Percentiles rank a stretch among this genome's conserved stretches.
Conservation (phyloP, 2,329 filamentous ascomycete genomes). For the Alternaria postmessia region DNA sequence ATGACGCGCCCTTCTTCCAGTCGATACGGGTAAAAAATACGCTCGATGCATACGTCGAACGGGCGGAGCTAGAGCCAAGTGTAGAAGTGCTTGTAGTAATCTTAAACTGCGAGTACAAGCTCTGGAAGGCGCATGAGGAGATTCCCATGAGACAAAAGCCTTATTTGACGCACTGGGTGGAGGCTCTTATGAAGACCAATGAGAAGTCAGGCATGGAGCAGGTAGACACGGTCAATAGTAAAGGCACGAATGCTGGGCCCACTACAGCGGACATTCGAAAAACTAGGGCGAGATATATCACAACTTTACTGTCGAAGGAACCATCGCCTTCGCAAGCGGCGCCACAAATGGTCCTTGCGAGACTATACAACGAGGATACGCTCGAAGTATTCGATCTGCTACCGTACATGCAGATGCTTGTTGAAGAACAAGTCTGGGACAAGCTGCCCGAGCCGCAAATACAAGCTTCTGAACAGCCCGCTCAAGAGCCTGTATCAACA, state of each 20-base stretch:
- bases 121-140: slow-evolving; percentile 42
- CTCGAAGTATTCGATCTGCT: slow-evolving; percentile 33
- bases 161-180: slow-evolving; percentile 53
- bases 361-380: slow-evolving; percentile 18
- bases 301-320: slow-evolving; percentile 28
- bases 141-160: slow-evolving; percentile 48
- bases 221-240: background rate
- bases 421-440: slow-evolving; percentile 50
- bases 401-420: slow-evolving; percentile 46
- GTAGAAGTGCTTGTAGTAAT: slow-evolving; percentile 37
- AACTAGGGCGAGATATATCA: slow-evolving; percentile 38
- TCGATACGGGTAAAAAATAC: slow-evolving; percentile 42
- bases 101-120: slow-evolving; percentile 48
- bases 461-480: background rate
- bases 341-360: slow-evolving; percentile 27
- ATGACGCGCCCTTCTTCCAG: slow-evolving; percentile 12
- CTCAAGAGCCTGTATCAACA: background rate
- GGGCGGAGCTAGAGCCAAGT: slow-evolving; percentile 27
- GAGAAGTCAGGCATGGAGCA: background rate
- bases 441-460: slow-evolving; percentile 22
- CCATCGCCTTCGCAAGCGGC: slow-evolving; percentile 9
- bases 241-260: slow-evolving; percentile 9
- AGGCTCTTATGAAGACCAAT: slow-evolving; percentile 38
- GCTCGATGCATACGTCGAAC: slow-evolving; percentile 39
- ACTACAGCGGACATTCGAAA: slow-evolving; percentile 27